phyloP scores from a whole-genome alignment of 768 basidiomycete species.

The Hygrocybe coccinea region DNA sequence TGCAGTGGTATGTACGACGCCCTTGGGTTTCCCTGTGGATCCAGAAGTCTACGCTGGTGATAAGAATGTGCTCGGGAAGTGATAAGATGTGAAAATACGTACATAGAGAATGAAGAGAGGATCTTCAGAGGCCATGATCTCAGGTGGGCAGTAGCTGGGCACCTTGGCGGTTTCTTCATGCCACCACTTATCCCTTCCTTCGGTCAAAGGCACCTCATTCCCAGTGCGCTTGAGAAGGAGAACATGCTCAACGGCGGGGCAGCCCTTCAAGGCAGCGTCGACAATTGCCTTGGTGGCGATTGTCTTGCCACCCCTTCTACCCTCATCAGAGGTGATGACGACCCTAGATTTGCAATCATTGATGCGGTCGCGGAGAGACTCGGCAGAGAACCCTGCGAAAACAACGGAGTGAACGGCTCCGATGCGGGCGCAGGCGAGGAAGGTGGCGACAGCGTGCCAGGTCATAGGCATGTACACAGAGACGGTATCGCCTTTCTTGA shows the following conservation, averaged over 20 bases:
- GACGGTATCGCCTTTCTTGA: constrained; percentile 94
- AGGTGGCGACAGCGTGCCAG: constrained; percentile 92
- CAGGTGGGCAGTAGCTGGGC: constrained; percentile 81
- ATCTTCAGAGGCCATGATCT: constrained; percentile 88
- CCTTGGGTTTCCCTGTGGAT: constrained; percentile 94
- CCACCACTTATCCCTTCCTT: constrained; percentile 93
- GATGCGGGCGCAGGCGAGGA: constrained; percentile 96
- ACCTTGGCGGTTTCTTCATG: constrained; percentile 86
- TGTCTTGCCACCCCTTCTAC: constrained; percentile 86
- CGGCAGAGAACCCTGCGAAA: constrained; percentile 95
- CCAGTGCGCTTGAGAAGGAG: constrained; percentile 88
- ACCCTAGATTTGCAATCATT: constrained; percentile 85
- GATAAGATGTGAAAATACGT: constrained; percentile 29
- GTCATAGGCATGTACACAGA: constrained; percentile 93
- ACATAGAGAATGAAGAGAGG: constrained; percentile 99
- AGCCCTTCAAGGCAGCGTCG: constrained; percentile 82
- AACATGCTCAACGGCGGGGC: constrained; percentile 83
- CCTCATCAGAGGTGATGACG: constrained; percentile 95
- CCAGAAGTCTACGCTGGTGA: constrained; percentile 68
- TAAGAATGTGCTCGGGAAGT: neutral
- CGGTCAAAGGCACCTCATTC: constrained; percentile 70
- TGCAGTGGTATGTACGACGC: constrained; percentile 85
- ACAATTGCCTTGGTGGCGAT: constrained; percentile 94
- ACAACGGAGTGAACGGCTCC: constrained; percentile 96
- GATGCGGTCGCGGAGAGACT: constrained; percentile 88